A percentile compares a stretch with the other conserved stretches of the same genome.
phyloP scores from a whole-genome alignment of 2,329 filamentous ascomycete genomes.

The Diaporthe aspalathi region DNA sequence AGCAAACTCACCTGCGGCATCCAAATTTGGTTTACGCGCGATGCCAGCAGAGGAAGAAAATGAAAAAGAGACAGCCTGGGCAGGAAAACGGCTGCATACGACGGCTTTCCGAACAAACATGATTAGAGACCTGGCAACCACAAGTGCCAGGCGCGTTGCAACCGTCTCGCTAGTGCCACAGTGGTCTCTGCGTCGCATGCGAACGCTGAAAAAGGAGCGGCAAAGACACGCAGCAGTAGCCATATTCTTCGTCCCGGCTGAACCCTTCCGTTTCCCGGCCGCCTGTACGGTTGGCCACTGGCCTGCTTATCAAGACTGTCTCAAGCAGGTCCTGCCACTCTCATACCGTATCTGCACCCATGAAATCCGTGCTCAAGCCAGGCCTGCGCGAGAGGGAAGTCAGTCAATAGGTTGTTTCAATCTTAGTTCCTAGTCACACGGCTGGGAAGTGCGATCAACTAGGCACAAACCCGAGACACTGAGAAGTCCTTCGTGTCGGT shows the following conservation, averaged over 20 bases:
- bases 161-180: conserved; percentile 7
- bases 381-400: conserved; percentile 14
- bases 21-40: not conserved
- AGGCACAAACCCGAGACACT: conserved; percentile 31
- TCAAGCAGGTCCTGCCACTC: conserved; percentile 27
- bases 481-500: conserved; percentile 13
- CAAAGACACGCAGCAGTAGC: conserved; percentile 8
- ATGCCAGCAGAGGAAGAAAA: not conserved
- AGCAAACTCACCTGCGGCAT: not conserved
- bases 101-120: conserved; percentile 4
- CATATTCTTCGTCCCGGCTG: not conserved
- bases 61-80: not conserved
- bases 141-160: conserved; percentile 9
- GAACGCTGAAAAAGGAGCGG: conserved; percentile 29
- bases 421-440: conserved; percentile 31
- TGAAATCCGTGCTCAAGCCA: conserved; percentile 28
- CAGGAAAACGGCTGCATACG: not conserved
- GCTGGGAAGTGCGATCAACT: conserved; percentile 19
- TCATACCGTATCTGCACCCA: conserved; percentile 23
- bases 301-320: conserved; percentile 27
- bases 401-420: conserved; percentile 31
- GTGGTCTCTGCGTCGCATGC: conserved; percentile 29
- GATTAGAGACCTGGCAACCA: not conserved
- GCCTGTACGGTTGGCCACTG: conserved; percentile 12
- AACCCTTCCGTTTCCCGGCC: conserved; percentile 28